Conservation (phyloP, 345 rosid genomes). For the Populus deltoides region DNA sequence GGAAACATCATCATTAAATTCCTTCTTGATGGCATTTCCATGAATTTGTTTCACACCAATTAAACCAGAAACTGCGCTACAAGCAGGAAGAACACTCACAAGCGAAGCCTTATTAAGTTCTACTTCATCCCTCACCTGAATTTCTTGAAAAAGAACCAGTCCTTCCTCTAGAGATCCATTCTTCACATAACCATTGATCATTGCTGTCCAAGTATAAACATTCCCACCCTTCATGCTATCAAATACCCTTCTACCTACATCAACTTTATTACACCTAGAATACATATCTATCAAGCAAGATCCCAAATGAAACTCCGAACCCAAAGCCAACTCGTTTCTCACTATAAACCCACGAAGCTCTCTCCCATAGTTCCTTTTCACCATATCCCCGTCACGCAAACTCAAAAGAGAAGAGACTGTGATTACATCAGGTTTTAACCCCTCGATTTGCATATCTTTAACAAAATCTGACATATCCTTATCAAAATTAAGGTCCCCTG, state of each 20-base stretch:
- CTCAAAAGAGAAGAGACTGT: constrained; percentile 56
- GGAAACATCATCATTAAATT: constrained; percentile 31
- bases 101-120: constrained; percentile 56
- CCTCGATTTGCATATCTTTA: constrained; percentile 21
- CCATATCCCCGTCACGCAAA: constrained; percentile 27
- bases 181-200: constrained; percentile 55
- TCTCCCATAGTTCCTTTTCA: constrained; percentile 41
- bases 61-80: constrained; percentile 44
- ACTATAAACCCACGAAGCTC: constrained; percentile 56
- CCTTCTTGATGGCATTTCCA: constrained; percentile 50
- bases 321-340: constrained; percentile 35
- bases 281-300: constrained; percentile 70
- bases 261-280: constrained; percentile 33
- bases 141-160: constrained; percentile 46
- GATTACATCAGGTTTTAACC: constrained; percentile 49
- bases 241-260: constrained; percentile 38
- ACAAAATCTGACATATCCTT: background rate
- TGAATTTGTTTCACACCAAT: constrained; percentile 58
- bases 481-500: background rate
- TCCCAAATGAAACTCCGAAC: constrained; percentile 44
- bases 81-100: constrained; percentile 58
- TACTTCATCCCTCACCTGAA: constrained; percentile 44
- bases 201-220: constrained; percentile 63
- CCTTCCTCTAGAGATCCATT: constrained; percentile 47
- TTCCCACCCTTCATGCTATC: constrained; percentile 41